phyloP scores from a whole-genome alignment of 352 stramenopile species.

The Phytophthora megakarya region DNA sequence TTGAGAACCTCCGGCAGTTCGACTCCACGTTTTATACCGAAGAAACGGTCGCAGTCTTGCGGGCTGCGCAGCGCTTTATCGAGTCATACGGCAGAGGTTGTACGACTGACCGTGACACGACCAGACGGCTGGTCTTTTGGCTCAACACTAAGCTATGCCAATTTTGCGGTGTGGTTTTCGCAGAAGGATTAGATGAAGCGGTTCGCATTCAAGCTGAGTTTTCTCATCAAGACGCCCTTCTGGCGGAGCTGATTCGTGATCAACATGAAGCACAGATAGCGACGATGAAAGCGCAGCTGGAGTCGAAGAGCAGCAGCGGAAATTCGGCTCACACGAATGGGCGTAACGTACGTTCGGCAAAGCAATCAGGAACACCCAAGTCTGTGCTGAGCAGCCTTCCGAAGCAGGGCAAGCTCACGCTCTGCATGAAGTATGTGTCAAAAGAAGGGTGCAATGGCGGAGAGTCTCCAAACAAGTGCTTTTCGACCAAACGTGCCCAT shows the following conservation, averaged over 20 bases:
- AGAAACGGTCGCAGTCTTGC: background rate
- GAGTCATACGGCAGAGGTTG: background rate
- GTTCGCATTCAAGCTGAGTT: too few relatives aligned
- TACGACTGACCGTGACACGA: background rate
- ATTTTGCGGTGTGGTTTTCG: background rate
- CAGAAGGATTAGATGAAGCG: background rate
- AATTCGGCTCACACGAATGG: too few relatives aligned
- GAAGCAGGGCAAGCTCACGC: background rate
- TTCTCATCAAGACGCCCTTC: background rate
- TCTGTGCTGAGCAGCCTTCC: background rate
- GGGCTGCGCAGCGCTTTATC: background rate
- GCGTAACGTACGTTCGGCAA: background rate
- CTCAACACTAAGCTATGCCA: background rate
- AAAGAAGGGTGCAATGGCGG: background rate
- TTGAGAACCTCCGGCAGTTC: background rate
- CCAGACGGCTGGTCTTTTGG: background rate
- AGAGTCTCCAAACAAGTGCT: background rate
- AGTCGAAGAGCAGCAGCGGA: background rate
- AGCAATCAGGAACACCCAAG: background rate
- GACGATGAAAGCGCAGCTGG: background rate
- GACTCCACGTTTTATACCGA: background rate
- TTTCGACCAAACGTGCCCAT: background rate
- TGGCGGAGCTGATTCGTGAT: background rate
- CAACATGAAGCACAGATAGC: background rate
- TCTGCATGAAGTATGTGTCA: slow-evolving; percentile 14